Conservation (phyloP, 257 asterid genomes). For the Dorcoceras hygrometricum region DNA sequence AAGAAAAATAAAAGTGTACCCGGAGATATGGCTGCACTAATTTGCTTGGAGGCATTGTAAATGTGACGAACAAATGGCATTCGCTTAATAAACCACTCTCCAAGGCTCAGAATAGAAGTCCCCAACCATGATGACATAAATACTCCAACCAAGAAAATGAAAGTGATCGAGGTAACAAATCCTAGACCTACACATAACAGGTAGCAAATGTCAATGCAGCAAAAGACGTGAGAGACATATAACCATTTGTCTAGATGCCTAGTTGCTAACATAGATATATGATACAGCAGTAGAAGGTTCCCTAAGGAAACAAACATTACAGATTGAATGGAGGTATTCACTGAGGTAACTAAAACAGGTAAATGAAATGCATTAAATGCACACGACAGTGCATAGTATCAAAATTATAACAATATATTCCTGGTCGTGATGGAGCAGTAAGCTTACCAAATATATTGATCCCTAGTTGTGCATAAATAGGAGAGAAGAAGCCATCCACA, state of each 20-base stretch:
- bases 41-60: constrained; percentile 81
- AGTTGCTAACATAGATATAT: not conserved
- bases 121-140: constrained; percentile 88
- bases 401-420: constrained; percentile 10
- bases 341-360: constrained; percentile 11
- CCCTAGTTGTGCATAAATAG: constrained; percentile 64
- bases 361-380: constrained; percentile 3
- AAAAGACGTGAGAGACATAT: constrained; percentile 15
- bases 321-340: constrained; percentile 5
- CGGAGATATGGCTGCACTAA: constrained; percentile 81
- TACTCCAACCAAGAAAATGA: constrained; percentile 75
- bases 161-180: constrained; percentile 66
- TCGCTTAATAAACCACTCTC: constrained; percentile 80
- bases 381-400: constrained; percentile 6
- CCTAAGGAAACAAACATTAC: constrained; percentile 8
- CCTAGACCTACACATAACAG: constrained; percentile 57
- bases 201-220: constrained; percentile 15
- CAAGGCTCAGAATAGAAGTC: constrained; percentile 62
- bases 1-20: constrained; percentile 43
- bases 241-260: constrained; percentile 2
- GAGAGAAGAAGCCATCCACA: constrained; percentile 77
- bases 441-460: constrained; percentile 64
- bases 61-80: constrained; percentile 83
- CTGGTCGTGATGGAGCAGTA: constrained; percentile 16
- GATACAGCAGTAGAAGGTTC: constrained; percentile 12